Evolutionary conservation across 768 basidiomycete genomes (phyloP), one percentile per base, ranked within the genome.

Genomic region (Trametes cingulata): DNA sequence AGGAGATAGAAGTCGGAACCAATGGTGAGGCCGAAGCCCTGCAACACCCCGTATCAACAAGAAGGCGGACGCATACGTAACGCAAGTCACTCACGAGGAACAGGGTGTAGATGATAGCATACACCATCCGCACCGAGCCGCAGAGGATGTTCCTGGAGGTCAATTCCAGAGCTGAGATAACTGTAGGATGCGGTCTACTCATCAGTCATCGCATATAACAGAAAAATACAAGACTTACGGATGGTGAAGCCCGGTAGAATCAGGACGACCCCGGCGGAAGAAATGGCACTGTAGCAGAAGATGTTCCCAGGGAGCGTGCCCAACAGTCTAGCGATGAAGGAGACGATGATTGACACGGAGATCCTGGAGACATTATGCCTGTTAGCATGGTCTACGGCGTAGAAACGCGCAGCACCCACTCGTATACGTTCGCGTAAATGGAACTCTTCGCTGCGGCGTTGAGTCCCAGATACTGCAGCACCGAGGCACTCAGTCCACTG

Each of bases 341-440:
- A 89, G 39, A 94, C 90, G 36, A 95, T 74, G 55, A 93, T 93
- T 2, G 91, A 85, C 12, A 89, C 86, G 0, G 91, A 89, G 68
- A 95, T 92, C 71, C 93, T 95, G 41, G 15, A 41, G 13, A 47
- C 25, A 1, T 43, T 33, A 36, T 15, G n/a, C n/a, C n/a, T n/a
- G 20, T 55, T 10, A 57, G 24, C 33, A 14, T n/a, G n/a, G n/a
- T 13, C 35, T 10, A 22, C 45, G 17, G 3, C 50, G n/a, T n/a
- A n/a, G n/a, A n/a, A n/a, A n/a, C n/a, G n/a, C n/a, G n/a, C n/a
- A n/a, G 6, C 22, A 78, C 92, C 72, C 71, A 95, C 94, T 96
- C 94, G 68, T 95, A 96, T 58, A 95, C 92, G 68, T 93, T 95
- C n/a, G 93, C 92, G 73, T 94, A 95, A 76, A 92, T 88, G 1